Conservation (phyloP, 176 grass and related monocot species). For the Hordeum marinum region DNA sequence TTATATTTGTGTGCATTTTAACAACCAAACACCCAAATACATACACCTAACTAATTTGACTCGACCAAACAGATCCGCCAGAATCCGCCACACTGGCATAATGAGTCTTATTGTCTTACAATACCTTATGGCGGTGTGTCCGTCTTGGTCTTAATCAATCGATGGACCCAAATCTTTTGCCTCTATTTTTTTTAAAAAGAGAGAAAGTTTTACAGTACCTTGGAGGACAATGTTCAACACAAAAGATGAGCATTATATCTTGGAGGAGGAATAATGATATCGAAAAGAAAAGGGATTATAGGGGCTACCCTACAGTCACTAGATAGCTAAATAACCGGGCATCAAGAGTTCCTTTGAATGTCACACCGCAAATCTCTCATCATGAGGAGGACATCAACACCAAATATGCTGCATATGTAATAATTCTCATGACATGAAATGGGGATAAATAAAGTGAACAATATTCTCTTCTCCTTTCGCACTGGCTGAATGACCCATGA, state of each 20-base stretch:
- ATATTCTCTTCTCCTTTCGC: conserved; percentile 15
- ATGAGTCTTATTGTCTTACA: neutral
- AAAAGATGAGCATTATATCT: neutral
- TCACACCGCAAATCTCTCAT: neutral
- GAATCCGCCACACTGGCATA: neutral
- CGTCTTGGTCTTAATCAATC: too few relatives aligned
- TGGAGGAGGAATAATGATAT: neutral
- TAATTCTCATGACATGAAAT: neutral
- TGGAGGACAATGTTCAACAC: neutral
- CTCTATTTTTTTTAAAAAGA: too few relatives aligned
- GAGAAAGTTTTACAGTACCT: neutral
- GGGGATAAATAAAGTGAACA: conserved; percentile 7
- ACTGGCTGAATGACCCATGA: conserved; percentile 29
- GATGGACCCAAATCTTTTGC: too few relatives aligned
- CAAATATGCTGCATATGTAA: conserved; percentile 1
- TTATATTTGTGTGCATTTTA: neutral
- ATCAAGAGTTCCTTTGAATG: neutral
- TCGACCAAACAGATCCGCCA: neutral
- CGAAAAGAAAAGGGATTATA: neutral
- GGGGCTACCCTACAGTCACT: neutral
- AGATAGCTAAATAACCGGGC: neutral
- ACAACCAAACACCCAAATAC: neutral
- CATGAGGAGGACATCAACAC: neutral
- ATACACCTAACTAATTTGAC: neutral
- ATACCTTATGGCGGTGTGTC: too few relatives aligned